phyloP scores from a whole-genome alignment of 352 stramenopile genomes.

The Globisporangium paddicum region DNA sequence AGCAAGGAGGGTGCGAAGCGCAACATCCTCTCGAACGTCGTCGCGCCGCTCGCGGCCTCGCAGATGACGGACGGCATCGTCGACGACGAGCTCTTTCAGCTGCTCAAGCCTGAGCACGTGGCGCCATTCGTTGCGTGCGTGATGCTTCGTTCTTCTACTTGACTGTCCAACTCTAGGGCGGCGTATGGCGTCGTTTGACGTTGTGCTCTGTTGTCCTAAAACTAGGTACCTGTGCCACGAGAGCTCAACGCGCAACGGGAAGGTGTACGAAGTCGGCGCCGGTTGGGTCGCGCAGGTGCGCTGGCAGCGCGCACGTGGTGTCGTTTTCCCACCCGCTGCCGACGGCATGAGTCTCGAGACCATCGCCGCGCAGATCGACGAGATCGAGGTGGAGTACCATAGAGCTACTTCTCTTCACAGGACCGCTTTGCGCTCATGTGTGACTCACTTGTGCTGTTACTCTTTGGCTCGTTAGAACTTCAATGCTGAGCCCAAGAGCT shows the following conservation, averaged over 20 bases:
- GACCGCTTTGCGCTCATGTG: background rate
- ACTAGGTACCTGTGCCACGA: slow-evolving; percentile 79
- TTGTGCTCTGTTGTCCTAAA: background rate
- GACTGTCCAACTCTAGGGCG: background rate
- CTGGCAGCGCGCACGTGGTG: slow-evolving; percentile 68
- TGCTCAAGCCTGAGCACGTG: slow-evolving; percentile 73
- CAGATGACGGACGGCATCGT: slow-evolving; percentile 84
- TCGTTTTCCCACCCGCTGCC: slow-evolving; percentile 33
- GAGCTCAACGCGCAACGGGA: slow-evolving; percentile 57
- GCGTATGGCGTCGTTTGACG: slow-evolving; percentile 1
- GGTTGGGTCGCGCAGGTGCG: slow-evolving; percentile 75
- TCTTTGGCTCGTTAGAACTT: slow-evolving; percentile 36
- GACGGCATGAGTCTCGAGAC: slow-evolving; percentile 42
- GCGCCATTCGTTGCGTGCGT: slow-evolving; percentile 61
- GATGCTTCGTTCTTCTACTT: too few species aligned
- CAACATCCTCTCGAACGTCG: slow-evolving; percentile 78
- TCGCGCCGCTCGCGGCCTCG: slow-evolving; percentile 75
- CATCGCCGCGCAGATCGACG: slow-evolving; percentile 45
- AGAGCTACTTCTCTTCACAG: background rate
- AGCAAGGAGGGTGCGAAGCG: slow-evolving; percentile 75
- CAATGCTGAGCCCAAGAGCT: slow-evolving; percentile 40
- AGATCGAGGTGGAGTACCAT: slow-evolving; percentile 40
- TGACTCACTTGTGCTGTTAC: background rate
- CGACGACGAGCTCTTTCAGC: slow-evolving; percentile 53
- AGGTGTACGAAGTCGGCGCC: slow-evolving; percentile 80